A percentile compares a stretch with the other conserved stretches of the same genome.
These are phyloP conservation scores for Primulina eburnea DNA, from an alignment of 257 asterid genomes.

Conservation along the genomic window DNA sequence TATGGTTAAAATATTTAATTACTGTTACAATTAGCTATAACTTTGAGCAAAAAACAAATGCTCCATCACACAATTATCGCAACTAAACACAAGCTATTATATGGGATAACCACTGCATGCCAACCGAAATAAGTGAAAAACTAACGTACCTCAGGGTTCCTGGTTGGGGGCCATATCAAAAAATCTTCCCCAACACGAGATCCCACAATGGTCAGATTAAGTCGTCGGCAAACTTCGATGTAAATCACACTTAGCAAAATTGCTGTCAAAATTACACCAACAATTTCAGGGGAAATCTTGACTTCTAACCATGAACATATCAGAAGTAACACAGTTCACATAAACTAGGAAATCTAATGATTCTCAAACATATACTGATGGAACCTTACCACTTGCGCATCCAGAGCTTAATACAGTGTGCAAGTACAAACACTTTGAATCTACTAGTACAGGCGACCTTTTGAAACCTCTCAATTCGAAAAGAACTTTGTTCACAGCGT, in stretches of 20 bases:
- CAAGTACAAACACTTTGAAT: conserved; percentile 78
- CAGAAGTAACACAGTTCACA: conserved; percentile 1
- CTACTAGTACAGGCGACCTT: conserved; percentile 68
- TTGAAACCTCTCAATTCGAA: conserved; percentile 71
- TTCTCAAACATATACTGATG: neutral
- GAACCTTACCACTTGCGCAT: conserved; percentile 63
- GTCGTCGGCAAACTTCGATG: conserved; percentile 92
- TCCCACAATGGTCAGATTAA: conserved; percentile 83
- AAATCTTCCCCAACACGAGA: conserved; percentile 99
- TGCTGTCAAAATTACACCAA: conserved; percentile 44
- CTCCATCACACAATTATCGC: too few relatives aligned
- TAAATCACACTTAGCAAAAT: conserved; percentile 89
- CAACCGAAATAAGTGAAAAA: neutral
- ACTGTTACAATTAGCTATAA: neutral
- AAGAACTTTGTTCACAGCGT: conserved; percentile 79
- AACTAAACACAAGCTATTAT: neutral
- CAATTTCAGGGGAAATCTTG: conserved; percentile 19
- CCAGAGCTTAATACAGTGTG: conserved; percentile 78
- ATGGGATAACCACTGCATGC: neutral
- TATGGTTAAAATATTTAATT: neutral
- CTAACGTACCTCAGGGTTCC: conserved; percentile 80
- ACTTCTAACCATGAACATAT: conserved; percentile 1
- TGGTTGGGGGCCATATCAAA: conserved; percentile 91
- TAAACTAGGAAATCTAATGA: neutral
- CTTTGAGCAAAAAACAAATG: neutral